Evolutionary conservation across 1,284 basidiomycete genomes (phyloP), one percentile per base, ranked within the genome.

Genomic region (Schizophyllum commune): DNA sequence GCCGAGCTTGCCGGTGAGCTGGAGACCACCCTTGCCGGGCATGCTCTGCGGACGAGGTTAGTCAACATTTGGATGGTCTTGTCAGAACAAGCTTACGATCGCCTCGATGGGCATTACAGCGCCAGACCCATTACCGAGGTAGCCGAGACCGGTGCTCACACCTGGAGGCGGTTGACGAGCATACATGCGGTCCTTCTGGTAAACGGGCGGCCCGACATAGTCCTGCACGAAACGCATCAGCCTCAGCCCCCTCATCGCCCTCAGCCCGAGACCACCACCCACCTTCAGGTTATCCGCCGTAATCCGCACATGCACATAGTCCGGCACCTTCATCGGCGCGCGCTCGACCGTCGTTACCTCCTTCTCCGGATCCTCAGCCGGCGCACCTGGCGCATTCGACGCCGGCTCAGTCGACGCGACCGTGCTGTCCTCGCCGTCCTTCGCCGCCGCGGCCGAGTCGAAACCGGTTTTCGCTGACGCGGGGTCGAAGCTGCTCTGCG

Each of bases 51-150:
- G 17, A 33, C 32, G 52, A 55, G 52, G 51, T 56, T 52, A 59
- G 15, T 33, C 51, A 47, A 20, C 21, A 20, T 21, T 55, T 33
- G 33, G 13, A 52, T 17, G 57, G 60, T 17, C 1, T 3, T 58
- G 52, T 57, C 19, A 55, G 34, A 56, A 27, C 22, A 19, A 32
- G 81, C 88, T 68, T 63, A 94, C 92, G 66, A 89, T 90, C 57
- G 92, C 92, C 77, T 99, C 96, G 61, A 99, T 89, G 17, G 96
- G 95, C 95, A 98, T 97, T 59, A 98, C 91, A 22, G 94, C 91
- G 22, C 96, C 96, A 9, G 91, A 93, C 0, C 96, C 96, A 73
- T 98, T 98, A 15, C 96, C 96, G 21, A 97, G 80, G 74, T 98
- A 98, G 5, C 96, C 96, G 2, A 99, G 78, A 32, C 96, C 96